Conservation (phyloP, 2,329 filamentous ascomycete species). For the Didymella sp. region DNA sequence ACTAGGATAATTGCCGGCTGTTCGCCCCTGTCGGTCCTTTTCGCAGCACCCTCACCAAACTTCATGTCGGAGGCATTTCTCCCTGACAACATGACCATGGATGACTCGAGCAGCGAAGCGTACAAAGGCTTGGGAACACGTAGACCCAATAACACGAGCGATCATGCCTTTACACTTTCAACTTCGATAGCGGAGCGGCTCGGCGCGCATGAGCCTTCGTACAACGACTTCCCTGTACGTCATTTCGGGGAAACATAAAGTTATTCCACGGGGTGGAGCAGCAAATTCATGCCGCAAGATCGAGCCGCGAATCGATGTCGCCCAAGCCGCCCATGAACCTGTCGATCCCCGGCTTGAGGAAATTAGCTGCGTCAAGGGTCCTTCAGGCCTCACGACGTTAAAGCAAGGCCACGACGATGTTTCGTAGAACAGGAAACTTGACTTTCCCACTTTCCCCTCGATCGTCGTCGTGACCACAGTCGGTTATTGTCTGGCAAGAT, state of each 20-base stretch:
- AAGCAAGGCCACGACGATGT: not conserved
- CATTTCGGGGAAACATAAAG: constrained; percentile 1
- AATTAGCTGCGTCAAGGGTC: constrained; percentile 7
- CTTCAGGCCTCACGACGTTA: not conserved
- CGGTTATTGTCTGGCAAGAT: constrained; percentile 14
- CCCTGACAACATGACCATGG: not conserved
- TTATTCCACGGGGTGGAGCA: constrained; percentile 2
- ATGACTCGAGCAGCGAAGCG: not conserved
- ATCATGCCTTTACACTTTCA: not conserved
- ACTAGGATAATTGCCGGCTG: not conserved
- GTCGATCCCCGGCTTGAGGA: constrained; percentile 9
- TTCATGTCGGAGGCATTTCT: not conserved
- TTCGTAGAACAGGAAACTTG: not conserved
- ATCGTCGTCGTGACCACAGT: not conserved
- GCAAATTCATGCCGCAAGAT: constrained; percentile 6
- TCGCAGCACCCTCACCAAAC: not conserved
- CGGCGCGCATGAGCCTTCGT: constrained; percentile 4
- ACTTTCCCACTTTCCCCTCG: not conserved
- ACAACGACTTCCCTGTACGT: constrained; percentile 1
- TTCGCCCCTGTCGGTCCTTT: not conserved
- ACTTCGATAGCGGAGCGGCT: not conserved
- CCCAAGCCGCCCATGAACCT: not conserved
- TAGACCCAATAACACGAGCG: not conserved
- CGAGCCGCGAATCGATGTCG: not conserved
- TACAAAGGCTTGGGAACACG: not conserved